Evolutionary conservation across 2,329 filamentous ascomycete genomes (phyloP).

Genomic region (Trichoderma sp.): DNA sequence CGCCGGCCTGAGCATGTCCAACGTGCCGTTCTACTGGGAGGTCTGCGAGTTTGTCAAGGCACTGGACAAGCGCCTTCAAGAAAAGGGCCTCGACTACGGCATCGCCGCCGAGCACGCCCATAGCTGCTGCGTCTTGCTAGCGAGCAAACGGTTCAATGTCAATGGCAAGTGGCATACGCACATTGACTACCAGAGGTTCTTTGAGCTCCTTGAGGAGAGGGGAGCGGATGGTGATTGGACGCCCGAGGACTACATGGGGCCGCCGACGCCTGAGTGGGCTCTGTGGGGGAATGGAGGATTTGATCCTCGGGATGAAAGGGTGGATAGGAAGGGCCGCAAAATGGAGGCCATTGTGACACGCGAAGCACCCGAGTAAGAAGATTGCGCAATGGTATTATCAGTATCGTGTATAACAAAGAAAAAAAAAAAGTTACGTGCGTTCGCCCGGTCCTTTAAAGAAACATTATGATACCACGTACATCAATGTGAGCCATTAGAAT

Average conservation of each 20-base stretch:
- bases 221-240: slow-evolving; percentile 68
- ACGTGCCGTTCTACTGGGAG: slow-evolving; percentile 95
- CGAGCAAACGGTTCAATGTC: slow-evolving; percentile 75
- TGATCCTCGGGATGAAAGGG: slow-evolving; percentile 83
- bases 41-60: slow-evolving; percentile 79
- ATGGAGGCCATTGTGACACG: slow-evolving; percentile 47
- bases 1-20: slow-evolving; percentile 92
- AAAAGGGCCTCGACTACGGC: slow-evolving; percentile 76
- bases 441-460: neutral
- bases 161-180: slow-evolving; percentile 84
- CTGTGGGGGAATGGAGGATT: slow-evolving; percentile 94
- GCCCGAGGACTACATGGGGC: slow-evolving; percentile 88
- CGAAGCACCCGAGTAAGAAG: slow-evolving; percentile 33
- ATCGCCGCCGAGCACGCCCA: slow-evolving; percentile 95
- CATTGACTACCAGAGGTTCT: slow-evolving; percentile 90
- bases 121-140: slow-evolving; percentile 88
- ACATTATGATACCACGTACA: neutral
- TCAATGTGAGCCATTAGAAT: slow-evolving; percentile 24
- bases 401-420: neutral
- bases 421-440: too few species aligned
- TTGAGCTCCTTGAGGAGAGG: slow-evolving; percentile 74
- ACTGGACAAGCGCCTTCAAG: slow-evolving; percentile 67
- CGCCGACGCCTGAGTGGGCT: slow-evolving; percentile 88
- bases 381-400: neutral
- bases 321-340: slow-evolving; percentile 80